These are phyloP conservation scores for Albatrellus sp. DNA, from an alignment of 1,284 basidiomycete genomes.

Conservation along the genomic window DNA sequence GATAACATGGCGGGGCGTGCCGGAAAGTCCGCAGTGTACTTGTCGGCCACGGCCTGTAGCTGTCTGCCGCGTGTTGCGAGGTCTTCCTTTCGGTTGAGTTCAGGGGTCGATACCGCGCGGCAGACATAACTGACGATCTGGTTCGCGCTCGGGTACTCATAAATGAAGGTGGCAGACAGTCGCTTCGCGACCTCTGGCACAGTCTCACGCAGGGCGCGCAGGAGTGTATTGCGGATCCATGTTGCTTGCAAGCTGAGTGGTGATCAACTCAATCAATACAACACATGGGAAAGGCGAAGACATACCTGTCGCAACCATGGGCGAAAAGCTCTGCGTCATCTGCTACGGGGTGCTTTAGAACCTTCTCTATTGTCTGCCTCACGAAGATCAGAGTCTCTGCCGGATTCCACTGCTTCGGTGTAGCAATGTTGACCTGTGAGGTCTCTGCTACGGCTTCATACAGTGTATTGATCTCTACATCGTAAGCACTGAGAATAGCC, in stretches of 20 bases:
- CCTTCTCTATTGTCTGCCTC: constrained; percentile 10
- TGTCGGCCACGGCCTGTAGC: constrained; percentile 15
- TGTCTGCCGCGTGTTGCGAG: constrained; percentile 11
- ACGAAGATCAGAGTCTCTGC: constrained; percentile 11
- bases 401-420: constrained; percentile 15
- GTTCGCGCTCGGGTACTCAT: constrained; percentile 16
- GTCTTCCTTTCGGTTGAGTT: constrained; percentile 7
- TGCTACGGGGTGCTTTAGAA: constrained; percentile 8
- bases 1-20: neutral
- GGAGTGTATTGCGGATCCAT: constrained; percentile 22
- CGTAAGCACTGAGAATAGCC: constrained; percentile 19
- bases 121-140: constrained; percentile 13
- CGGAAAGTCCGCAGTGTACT: constrained; percentile 15
- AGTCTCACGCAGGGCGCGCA: constrained; percentile 15
- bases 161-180: constrained; percentile 20
- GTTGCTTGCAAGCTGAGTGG: constrained; percentile 20
- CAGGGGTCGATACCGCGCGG: constrained; percentile 5
- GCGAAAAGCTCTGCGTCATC: constrained; percentile 23
- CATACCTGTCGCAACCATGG: constrained; percentile 24
- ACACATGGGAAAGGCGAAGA: neutral
- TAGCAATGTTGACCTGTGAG: constrained; percentile 10
- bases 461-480: constrained; percentile 17
- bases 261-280: neutral
- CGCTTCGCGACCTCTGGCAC: constrained; percentile 9
- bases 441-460: constrained; percentile 17